Base-by-base conservation (phyloP, 192 early-diverging fungal genomes). In the Podila epigama region DNA sequence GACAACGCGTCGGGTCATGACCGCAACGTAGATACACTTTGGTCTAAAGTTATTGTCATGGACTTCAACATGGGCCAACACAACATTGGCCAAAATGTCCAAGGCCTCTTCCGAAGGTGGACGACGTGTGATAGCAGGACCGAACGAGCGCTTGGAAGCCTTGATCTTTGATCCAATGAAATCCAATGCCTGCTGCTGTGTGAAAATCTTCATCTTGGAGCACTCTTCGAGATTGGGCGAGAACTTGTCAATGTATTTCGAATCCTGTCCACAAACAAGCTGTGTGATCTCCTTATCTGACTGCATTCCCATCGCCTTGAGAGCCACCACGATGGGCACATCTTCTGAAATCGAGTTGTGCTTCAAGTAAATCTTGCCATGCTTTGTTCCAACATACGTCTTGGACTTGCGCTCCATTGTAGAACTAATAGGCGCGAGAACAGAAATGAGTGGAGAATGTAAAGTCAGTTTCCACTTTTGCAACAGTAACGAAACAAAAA, bases 321-420 rank as follows among this genome's bases (percentile, higher is more conserved):
- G 86, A 4, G 93, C 89, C 15, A 95, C 80, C 13, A 92, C 89
- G 9, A 99, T 87, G 11, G 97, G 95, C 1, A 99, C 81, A 51
- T 98, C 96, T 39, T 92, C 90, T 27, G 86, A 81, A 53, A 99
- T 85, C 51, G 89, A 92, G 82, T 98, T 99, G 81, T 99, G 96
- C 66, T 93, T 94, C 18, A 98, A 79, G 63, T 92, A 97, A 39
- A 94, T 87, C 66, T 85, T 86, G 39, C 85, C 83, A 59, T 92
- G 75, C 40, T 82, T 82, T 54, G 70, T 72, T 44, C 77, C 81
- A 59, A 99, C 92, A 63, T 92, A 89, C 4, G 98, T 95, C 69
- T 97, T 98, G 58, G 91, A 92, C 82, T 97, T 98, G 79, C 91
- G 91, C 69, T 98, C 96, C 68, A 93, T 91, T 18, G 98, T 99